Evolutionary conservation across 345 rosid genomes (phyloP).

Genomic region (Corymbia maculata): DNA sequence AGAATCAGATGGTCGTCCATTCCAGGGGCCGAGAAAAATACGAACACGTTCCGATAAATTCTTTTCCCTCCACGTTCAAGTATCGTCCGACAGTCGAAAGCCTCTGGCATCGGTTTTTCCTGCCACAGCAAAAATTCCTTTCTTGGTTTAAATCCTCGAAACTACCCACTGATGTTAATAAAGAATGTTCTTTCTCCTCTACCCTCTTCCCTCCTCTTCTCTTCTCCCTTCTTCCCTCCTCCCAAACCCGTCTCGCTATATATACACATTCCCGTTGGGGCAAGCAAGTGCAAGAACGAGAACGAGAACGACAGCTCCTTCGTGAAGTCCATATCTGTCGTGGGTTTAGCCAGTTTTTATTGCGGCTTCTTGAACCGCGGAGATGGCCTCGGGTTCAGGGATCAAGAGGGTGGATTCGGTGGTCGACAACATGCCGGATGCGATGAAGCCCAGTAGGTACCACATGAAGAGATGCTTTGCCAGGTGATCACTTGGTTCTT

Average conservation of each 20-base stretch:
- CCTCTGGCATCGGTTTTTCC: not conserved
- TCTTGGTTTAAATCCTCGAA: not conserved
- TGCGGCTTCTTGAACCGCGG: not conserved
- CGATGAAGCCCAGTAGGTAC: slow-evolving; percentile 63
- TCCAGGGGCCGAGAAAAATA: not conserved
- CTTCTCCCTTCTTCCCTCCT: slow-evolving; percentile 3
- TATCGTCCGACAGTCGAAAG: not conserved
- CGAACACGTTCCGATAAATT: not conserved
- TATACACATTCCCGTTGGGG: not conserved
- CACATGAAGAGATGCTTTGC: slow-evolving; percentile 77
- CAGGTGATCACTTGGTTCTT: slow-evolving; percentile 19
- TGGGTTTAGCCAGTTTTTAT: not conserved
- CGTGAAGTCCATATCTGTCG: not conserved
- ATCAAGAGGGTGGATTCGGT: slow-evolving; percentile 56
- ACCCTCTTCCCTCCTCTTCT: slow-evolving; percentile 6
- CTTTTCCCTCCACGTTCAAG: slow-evolving; percentile 6
- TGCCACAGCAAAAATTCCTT: not conserved
- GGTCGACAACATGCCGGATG: slow-evolving; percentile 83
- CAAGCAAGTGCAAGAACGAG: not conserved
- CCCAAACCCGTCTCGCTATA: not conserved
- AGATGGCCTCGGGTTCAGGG: slow-evolving; percentile 27
- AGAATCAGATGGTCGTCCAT: not conserved
- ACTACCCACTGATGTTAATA: slow-evolving; percentile 17
- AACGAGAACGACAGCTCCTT: not conserved
- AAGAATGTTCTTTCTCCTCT: slow-evolving; percentile 42